These are phyloP conservation scores for Ascochyta clinopodiicola DNA, from an alignment of 2,329 filamentous ascomycete species.

Conservation along the genomic window DNA sequence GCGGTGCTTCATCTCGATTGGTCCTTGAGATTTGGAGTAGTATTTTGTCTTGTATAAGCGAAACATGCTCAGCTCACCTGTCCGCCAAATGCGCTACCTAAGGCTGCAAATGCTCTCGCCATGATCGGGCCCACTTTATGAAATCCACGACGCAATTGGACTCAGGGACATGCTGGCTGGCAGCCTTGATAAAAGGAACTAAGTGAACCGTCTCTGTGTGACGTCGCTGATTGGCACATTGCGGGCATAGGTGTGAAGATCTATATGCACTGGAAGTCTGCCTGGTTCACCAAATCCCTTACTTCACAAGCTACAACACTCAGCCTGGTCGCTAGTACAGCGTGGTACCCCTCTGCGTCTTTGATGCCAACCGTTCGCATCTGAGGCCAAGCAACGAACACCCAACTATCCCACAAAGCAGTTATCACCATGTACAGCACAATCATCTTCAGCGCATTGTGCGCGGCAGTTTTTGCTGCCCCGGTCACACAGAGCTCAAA, in stretches of 20 bases:
- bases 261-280: neutral
- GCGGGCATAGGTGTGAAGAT: neutral
- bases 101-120: neutral
- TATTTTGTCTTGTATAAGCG: neutral
- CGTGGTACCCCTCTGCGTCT: neutral
- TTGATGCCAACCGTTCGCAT: neutral
- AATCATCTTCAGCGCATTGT: slow-evolving; percentile 22
- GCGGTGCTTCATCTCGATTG: neutral
- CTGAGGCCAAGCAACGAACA: neutral
- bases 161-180: slow-evolving; percentile 1
- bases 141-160: neutral
- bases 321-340: neutral
- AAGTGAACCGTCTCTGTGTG: neutral
- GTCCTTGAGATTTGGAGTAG: neutral
- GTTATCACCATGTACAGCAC: slow-evolving; percentile 22
- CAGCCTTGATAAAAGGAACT: slow-evolving; percentile 3
- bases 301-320: neutral
- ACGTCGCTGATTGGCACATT: neutral
- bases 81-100: neutral
- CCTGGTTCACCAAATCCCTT: neutral
- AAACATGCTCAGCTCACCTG: neutral
- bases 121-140: neutral
- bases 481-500: slow-evolving; percentile 16
- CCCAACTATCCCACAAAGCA: neutral
- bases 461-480: slow-evolving; percentile 21